Percentiles rank a stretch among this genome's conserved stretches.
These are phyloP conservation scores for Wickerhamomyces sp. DNA, from an alignment of 1,139 yeast species.

Conservation along the genomic window DNA sequence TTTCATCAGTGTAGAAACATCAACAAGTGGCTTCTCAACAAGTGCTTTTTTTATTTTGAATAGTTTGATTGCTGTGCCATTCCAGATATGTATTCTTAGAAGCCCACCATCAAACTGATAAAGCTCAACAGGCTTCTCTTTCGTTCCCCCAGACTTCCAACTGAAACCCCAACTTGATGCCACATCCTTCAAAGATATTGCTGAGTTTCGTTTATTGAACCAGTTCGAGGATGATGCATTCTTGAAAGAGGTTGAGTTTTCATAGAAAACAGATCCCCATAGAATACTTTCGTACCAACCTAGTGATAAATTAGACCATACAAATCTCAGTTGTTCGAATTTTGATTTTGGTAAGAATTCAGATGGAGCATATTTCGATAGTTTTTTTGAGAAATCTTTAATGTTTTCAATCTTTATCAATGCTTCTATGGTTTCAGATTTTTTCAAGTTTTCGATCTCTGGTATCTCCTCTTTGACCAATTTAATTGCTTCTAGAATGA, in stretches of 20 bases:
- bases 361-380: conserved; percentile 25
- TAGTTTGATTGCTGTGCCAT: conserved; percentile 54
- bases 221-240: conserved; percentile 15
- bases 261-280: conserved; percentile 60
- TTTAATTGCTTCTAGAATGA: conserved; percentile 41
- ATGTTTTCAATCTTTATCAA: conserved; percentile 37
- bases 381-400: conserved; percentile 28
- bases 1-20: conserved; percentile 45
- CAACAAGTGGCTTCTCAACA: conserved; percentile 44
- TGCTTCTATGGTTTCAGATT: conserved; percentile 25
- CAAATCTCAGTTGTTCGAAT: conserved; percentile 48
- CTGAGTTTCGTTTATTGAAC: conserved; percentile 20
- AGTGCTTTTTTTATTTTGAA: conserved; percentile 49
- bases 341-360: conserved; percentile 31
- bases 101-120: conserved; percentile 14
- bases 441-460: conserved; percentile 21
- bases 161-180: conserved; percentile 24
- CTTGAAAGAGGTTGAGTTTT: conserved; percentile 18
- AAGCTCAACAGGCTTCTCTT: conserved; percentile 3
- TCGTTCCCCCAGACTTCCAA: conserved; percentile 13
- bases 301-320: conserved; percentile 59
- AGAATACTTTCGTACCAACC: conserved; percentile 76
- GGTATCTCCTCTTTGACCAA: conserved; percentile 36
- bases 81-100: conserved; percentile 48
- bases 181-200: conserved; percentile 21